Conservation (phyloP, 2,329 filamentous ascomycete genomes). For the Sclerotinia spermophila region DNA sequence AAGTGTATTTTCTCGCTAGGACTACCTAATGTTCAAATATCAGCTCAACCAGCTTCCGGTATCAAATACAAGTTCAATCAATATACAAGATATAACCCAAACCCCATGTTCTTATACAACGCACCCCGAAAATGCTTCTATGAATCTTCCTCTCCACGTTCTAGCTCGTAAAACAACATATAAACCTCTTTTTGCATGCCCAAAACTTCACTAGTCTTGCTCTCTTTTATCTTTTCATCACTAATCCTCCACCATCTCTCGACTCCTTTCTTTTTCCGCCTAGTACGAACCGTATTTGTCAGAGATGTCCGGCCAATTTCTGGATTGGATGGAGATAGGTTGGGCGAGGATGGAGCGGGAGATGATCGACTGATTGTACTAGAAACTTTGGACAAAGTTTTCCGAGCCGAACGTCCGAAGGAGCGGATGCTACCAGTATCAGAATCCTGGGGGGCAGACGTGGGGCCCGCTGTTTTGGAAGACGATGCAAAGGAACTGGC, state of each 20-base stretch:
- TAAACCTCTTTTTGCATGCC: constrained; percentile 96
- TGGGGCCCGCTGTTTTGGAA: constrained; percentile 23
- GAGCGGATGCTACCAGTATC: constrained; percentile 54
- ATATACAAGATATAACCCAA: constrained; percentile 3
- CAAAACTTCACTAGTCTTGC: constrained; percentile 85
- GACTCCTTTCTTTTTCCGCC: constrained; percentile 57
- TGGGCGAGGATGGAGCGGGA: constrained; percentile 19
- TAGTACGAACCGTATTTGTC: constrained; percentile 36
- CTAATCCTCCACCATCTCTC: constrained; percentile 98
- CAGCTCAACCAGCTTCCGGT: neutral
- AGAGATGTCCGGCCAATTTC: constrained; percentile 16
- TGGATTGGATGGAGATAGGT: constrained; percentile 11
- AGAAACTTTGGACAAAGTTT: constrained; percentile 47
- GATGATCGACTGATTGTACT: constrained; percentile 22
- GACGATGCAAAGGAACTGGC: constrained; percentile 23
- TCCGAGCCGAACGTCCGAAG: constrained; percentile 54
- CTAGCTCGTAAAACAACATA: constrained; percentile 90
- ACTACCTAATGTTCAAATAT: neutral
- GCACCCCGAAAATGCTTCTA: neutral
- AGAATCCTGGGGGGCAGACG: constrained; percentile 38
- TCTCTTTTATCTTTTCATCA: constrained; percentile 93
- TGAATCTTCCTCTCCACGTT: constrained; percentile 29
- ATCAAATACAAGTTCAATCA: constrained; percentile 13
- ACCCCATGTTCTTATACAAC: neutral
- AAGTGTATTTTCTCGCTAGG: neutral